These are phyloP conservation scores for Penicillium sp. DNA, from an alignment of 2,329 filamentous ascomycete genomes.

Conservation along the genomic window DNA sequence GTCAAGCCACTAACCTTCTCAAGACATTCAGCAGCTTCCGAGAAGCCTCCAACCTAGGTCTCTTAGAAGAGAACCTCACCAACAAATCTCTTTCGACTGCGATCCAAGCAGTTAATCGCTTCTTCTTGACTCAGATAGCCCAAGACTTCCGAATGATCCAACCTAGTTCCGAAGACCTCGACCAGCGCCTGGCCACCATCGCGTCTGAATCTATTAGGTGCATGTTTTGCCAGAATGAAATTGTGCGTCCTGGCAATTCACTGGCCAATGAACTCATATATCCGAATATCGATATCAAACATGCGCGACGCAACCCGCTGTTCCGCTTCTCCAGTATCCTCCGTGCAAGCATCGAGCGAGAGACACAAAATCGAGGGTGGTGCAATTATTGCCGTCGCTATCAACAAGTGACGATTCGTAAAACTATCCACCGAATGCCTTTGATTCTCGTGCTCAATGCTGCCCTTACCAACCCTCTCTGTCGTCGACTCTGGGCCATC, in stretches of 20 bases:
- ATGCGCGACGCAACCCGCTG: constrained; percentile 47
- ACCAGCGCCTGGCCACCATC: constrained; percentile 58
- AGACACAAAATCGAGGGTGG: constrained; percentile 88
- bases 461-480: constrained; percentile 69
- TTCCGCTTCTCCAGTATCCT: constrained; percentile 80
- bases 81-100: constrained; percentile 73
- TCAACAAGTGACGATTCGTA: constrained; percentile 80
- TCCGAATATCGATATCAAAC: constrained; percentile 58
- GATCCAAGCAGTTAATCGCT: constrained; percentile 82
- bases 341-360: constrained; percentile 87
- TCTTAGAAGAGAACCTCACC: constrained; percentile 80
- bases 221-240: constrained; percentile 83
- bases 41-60: constrained; percentile 71
- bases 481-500: constrained; percentile 75
- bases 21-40: constrained; percentile 83
- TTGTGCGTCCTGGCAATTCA: constrained; percentile 72
- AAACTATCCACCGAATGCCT: constrained; percentile 78
- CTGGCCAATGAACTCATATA: constrained; percentile 87
- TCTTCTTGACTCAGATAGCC: constrained; percentile 77
- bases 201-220: constrained; percentile 66
- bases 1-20: constrained; percentile 91
- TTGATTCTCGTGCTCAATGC: constrained; percentile 84
- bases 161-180: constrained; percentile 63
- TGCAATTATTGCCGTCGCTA: constrained; percentile 89
- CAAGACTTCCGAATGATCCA: constrained; percentile 71